Evolutionary conservation across 1,284 basidiomycete genomes (phyloP).

Genomic region (Sporisorium exsertum): DNA sequence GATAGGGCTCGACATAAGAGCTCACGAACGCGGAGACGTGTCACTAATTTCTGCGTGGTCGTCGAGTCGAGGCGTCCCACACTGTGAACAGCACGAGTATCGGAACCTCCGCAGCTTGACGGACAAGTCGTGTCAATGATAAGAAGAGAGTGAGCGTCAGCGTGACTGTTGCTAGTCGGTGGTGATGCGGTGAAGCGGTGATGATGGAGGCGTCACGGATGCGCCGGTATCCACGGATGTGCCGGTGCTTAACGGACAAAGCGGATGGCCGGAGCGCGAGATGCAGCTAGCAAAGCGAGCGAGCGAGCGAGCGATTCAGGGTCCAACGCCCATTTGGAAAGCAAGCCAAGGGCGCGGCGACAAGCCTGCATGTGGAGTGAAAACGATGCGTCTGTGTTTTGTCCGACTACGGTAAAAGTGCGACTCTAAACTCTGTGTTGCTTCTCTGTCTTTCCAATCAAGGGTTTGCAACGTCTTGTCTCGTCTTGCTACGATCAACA

Average conservation of each 20-base stretch:
- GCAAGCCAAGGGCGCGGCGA: neutral
- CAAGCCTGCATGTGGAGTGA: neutral
- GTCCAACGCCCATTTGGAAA: slow-evolving; percentile 13
- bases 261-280: slow-evolving; percentile 23
- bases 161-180: neutral
- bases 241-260: neutral
- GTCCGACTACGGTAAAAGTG: no score
- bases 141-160: neutral
- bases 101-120: neutral
- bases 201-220: neutral
- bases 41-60: neutral
- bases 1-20: slow-evolving; percentile 46
- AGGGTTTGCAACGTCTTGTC: neutral
- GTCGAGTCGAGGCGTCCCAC: neutral
- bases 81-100: no score
- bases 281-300: slow-evolving; percentile 6
- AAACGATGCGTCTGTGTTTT: neutral
- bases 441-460: neutral
- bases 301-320: slow-evolving; percentile 21
- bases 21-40: neutral
- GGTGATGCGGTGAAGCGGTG: neutral
- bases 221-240: no score
- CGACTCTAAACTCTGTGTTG: neutral
- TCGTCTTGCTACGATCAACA: neutral
- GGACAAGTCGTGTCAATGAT: neutral